Base-by-base conservation (phyloP, 345 rosid genomes). In the Eucalyptus albens region DNA sequence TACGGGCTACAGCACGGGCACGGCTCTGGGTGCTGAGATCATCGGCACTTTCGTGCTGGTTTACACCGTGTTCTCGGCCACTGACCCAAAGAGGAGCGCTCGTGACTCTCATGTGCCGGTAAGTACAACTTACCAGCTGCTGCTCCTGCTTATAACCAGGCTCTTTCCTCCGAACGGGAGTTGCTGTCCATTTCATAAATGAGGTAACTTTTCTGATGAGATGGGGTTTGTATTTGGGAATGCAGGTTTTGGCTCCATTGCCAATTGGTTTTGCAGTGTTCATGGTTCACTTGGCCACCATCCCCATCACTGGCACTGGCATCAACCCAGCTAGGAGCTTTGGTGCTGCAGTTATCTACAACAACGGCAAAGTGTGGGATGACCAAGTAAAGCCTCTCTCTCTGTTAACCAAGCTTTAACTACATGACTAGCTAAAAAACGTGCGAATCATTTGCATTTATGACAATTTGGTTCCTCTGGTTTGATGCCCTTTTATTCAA, bases 51-150 rank as follows among this genome's bases (percentile, higher is more conserved):
- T 96, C 37, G 95, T 95, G 60, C 94, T 96, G 50, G 98, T 96
- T 50, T 96, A 95, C 96, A 94, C 97, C 5, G 98, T 96, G 65
- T 95, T 95, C 95, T 93, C 99, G 31, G 98, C 99, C 77, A 96
- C 98, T 85, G 98, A 97, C 93, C 99, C 99, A 26, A 97, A 97
- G 92, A 94, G 99, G 82, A 95, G 91, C 86, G 98, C 99, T 5
- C 97, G 98, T 86, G 99, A 97, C 93, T 97, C 99, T 24, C 98
- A 97, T 72, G 92, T 97, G 82, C 98, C 98, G 87, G 99, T 96
- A 91, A 15, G 96, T 89, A 22, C 40, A 42, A 8, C 81, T 62
- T 21, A 22, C 86, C 17, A 10, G 45, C 24, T 77, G 14, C 24
- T 33, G 81, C 80, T 67, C 4, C 42, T 67, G 9, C 40, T 67